These are phyloP conservation scores for Cercospora citrullina DNA, from an alignment of 2,329 filamentous ascomycete species.

Conservation along the genomic window DNA sequence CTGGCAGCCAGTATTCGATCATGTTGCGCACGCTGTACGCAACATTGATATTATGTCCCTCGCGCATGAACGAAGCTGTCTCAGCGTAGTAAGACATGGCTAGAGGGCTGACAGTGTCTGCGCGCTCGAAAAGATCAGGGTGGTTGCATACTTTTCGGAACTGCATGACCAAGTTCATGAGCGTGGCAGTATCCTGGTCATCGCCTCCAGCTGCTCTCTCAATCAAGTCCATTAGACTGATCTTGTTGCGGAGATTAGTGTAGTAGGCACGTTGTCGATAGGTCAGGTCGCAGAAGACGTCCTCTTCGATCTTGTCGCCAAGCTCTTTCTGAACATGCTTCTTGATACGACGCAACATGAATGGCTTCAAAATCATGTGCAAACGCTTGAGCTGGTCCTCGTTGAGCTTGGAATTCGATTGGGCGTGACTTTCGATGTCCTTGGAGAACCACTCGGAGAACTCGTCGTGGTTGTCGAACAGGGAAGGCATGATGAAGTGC, in stretches of 20 bases:
- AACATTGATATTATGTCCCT: constrained; percentile 76
- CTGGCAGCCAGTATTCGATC: constrained; percentile 81
- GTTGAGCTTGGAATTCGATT: constrained; percentile 99
- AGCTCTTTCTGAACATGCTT: constrained; percentile 99
- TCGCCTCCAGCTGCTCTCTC: constrained; percentile 95
- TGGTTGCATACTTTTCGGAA: constrained; percentile 99
- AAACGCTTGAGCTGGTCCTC: constrained; percentile 95
- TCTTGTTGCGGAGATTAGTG: constrained; percentile 87
- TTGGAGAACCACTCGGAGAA: constrained; percentile 95
- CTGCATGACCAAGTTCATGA: constrained; percentile 99
- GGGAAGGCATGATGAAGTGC: constrained; percentile 99
- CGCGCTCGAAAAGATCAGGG: constrained; percentile 92
- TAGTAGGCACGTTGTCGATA: constrained; percentile 96
- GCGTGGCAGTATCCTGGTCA: constrained; percentile 87
- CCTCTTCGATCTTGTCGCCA: constrained; percentile 96
- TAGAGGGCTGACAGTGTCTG: constrained; percentile 84
- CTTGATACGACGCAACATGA: constrained; percentile 99
- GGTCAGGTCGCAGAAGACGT: constrained; percentile 94
- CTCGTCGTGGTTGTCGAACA: constrained; percentile 92
- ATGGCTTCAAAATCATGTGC: constrained; percentile 98
- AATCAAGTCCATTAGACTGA: constrained; percentile 97
- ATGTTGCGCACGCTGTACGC: constrained; percentile 83
- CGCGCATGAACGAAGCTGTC: constrained; percentile 90
- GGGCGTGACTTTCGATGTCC: constrained; percentile 95
- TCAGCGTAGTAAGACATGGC: constrained; percentile 87